Evolutionary conservation across 2,329 filamentous ascomycete species (phyloP), one percentile per base, ranked within the genome.

Genomic region (Fusarium sp.): DNA sequence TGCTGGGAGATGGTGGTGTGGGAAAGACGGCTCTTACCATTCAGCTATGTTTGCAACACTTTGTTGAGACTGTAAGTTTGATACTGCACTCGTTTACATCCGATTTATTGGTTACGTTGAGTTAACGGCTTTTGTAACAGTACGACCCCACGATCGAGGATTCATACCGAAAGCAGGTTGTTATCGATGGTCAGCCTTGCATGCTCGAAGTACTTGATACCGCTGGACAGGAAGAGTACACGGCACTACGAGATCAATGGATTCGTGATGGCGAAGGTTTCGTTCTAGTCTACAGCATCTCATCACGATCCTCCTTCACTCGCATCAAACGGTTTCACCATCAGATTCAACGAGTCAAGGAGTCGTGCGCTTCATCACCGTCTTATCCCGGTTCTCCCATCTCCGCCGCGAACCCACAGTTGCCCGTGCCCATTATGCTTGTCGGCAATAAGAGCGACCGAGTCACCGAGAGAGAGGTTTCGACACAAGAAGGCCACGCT

Each of bases 381-480:
- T 91, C 90, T 27, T 94, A 93, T 73, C 89, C 90, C 10, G 91
- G 91, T 64, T 93, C 91, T 23, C 91, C 91, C 48, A 85, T 93
- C 72, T 81, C 90, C 76, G 73, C 88, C 72, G 80, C 82, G 76
- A 80, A 79, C 77, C 81, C 87, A 25, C 88, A 87, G 66, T 85
- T 88, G 66, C 91, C 91, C 20, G 93, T 96, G 17, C 96, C 96
- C 45, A 93, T 99, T 75, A 98, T 99, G 96, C 87, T 99, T 29
- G 96, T 99, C 35, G 96, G 96, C 71, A 98, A 99, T 85, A 99
- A 99, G 84, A 97, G 93, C 81, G 96, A 99, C 81, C 88, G 96
- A 74, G 93, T 97, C 45, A 97, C 95, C 27, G 96, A 98, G 81
- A 89, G 96, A 70, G 95, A 97, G 76, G 96, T 98, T 5, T 97